Conservation (phyloP, 2,329 filamentous ascomycete genomes). For the Trichoderma cornu-damae region DNA sequence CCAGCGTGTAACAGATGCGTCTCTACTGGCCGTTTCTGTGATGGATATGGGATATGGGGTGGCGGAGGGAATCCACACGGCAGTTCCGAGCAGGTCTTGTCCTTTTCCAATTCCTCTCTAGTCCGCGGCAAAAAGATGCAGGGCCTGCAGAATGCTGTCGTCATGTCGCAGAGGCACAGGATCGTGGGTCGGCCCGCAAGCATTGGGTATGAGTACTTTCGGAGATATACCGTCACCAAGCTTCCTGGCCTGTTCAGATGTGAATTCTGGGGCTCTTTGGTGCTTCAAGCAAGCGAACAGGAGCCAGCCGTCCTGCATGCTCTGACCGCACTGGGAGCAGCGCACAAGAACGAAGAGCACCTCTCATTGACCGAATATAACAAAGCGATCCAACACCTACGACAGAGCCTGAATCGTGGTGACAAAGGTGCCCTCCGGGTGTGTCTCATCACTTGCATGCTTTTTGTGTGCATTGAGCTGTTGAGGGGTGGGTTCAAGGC, state of each 20-base stretch:
- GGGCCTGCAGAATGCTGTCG: not conserved
- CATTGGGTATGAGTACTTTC: conserved; percentile 23
- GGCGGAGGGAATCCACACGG: conserved; percentile 16
- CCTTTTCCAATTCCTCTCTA: not conserved
- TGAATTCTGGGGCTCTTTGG: conserved; percentile 36
- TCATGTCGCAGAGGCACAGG: not conserved
- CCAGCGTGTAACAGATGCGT: conserved; percentile 24
- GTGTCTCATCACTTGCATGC: conserved; percentile 38
- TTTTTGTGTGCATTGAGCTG: conserved; percentile 39
- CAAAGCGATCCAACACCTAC: conserved; percentile 35
- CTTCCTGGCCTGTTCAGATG: conserved; percentile 34
- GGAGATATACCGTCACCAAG: conserved; percentile 25
- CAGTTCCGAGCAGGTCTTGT: not conserved
- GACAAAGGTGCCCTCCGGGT: conserved; percentile 30
- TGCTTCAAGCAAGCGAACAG: conserved; percentile 35
- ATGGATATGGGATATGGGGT: conserved; percentile 37
- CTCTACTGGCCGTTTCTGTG: conserved; percentile 24
- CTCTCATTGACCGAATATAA: conserved; percentile 35
- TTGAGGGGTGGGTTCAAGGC: conserved; percentile 31
- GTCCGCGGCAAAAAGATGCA: not conserved
- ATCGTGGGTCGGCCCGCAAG: conserved; percentile 6
- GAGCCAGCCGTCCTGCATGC: conserved; percentile 41
- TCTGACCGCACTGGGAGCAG: conserved; percentile 36
- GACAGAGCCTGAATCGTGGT: conserved; percentile 24
- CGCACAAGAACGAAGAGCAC: conserved; percentile 26